Conservation (phyloP, 2,329 filamentous ascomycete genomes). For the Emmonsiellopsis sp. region DNA sequence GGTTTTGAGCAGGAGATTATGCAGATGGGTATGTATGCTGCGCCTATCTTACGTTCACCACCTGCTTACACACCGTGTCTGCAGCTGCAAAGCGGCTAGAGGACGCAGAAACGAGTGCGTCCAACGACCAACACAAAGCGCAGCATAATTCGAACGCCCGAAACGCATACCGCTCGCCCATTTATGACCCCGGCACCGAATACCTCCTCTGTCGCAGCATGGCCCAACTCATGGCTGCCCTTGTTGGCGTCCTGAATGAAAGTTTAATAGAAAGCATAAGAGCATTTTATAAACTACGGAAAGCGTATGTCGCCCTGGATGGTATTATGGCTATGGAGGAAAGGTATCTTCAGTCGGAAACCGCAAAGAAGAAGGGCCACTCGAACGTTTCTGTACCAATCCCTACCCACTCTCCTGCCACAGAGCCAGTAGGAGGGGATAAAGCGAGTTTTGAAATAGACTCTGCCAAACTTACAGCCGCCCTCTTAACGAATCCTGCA, state of each 20-base stretch:
- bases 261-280: constrained; percentile 84
- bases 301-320: constrained; percentile 77
- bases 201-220: constrained; percentile 77
- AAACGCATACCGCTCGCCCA: constrained; percentile 46
- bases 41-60: constrained; percentile 14
- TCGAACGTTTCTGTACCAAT: constrained; percentile 11
- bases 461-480: neutral
- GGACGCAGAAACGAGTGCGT: constrained; percentile 67
- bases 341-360: constrained; percentile 39
- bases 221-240: constrained; percentile 78
- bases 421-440: neutral
- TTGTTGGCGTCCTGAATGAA: constrained; percentile 84
- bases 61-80: neutral
- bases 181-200: constrained; percentile 79
- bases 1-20: constrained; percentile 91
- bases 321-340: constrained; percentile 67
- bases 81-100: constrained; percentile 60
- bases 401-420: constrained; percentile 8
- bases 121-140: constrained; percentile 66
- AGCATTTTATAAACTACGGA: constrained; percentile 86
- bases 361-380: constrained; percentile 4
- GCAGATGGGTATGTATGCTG: constrained; percentile 51
- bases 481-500: neutral
- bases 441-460: neutral
- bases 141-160: constrained; percentile 51